Base-by-base conservation (phyloP, 352 stramenopile species). In the Globisporangium carolinianum region DNA sequence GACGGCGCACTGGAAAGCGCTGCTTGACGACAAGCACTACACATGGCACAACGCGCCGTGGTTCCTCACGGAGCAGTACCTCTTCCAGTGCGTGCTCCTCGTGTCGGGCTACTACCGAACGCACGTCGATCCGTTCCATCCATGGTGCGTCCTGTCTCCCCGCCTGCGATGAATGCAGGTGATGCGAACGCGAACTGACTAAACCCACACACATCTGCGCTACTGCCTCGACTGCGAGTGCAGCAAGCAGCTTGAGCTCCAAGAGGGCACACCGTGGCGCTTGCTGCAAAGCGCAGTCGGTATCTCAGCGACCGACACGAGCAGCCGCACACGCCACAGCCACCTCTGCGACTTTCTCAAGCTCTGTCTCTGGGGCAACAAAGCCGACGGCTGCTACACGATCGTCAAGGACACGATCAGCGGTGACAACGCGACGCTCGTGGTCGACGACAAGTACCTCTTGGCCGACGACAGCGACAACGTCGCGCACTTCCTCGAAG, bases 361-460 rank as follows among this genome's bases (percentile, higher is more conserved):
- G 66, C 62, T 87, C 47, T 86, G 77, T 66, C 53, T 91, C 17
- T 91, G 81, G 75, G 81, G 81, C 35, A 91, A 91, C 63, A 87
- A 88, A 58, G 79, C 81, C 18, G 81, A 89, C 53, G 79, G 79
- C 11, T 86, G 76, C 60, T 87, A 91, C 68, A 91, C 82, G 57
- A 60, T 75, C 35, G 79, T 89, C 17, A 88, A 89, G 52, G 75
- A 86, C 56, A 83, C 81, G 12, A 69, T 91, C 15, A 87, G 66
- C 53, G 81, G 76, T 36, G 67, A 64, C 0, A 58, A 72, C 42
- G 80, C 74, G 0, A 80, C 76, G 36, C 61, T 91, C 24, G 75
- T 58, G 51, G 53, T 87, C 17, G 71, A 91, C 24, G 75, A 89
- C 54, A 66, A 76, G n/a, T 69, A 75, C 47, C 51, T 91, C 11